Conservation (phyloP, 2,329 filamentous ascomycete species). For the Fusarium pilosicola region DNA sequence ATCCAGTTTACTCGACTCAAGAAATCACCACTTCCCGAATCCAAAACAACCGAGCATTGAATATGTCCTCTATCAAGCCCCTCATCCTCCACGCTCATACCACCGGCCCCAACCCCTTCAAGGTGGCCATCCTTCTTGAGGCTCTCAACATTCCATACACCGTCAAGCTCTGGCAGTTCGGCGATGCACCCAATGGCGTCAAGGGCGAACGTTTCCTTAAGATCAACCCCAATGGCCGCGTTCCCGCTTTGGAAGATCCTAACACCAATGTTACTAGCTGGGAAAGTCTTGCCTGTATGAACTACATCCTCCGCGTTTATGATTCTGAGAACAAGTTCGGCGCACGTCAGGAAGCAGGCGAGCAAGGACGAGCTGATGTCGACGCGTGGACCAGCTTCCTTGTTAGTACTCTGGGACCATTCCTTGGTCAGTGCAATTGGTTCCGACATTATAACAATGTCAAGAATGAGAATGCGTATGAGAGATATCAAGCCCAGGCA, state of each 20-base stretch:
- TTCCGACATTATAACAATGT: constrained; percentile 12
- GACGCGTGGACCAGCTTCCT: constrained; percentile 23
- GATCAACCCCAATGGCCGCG: constrained; percentile 48
- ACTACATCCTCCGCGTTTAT: constrained; percentile 35
- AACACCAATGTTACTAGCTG: constrained; percentile 47
- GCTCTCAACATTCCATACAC: constrained; percentile 47
- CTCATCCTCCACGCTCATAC: constrained; percentile 9
- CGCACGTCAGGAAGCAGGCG: not conserved
- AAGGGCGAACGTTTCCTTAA: constrained; percentile 41
- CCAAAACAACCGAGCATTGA: not conserved
- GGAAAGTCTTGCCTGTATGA: constrained; percentile 35
- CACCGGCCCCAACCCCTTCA: constrained; percentile 36
- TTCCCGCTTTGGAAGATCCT: constrained; percentile 46
- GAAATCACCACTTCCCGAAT: too few relatives aligned
- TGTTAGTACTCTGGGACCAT: constrained; percentile 4
- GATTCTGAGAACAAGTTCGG: constrained; percentile 27
- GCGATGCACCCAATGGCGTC: constrained; percentile 27
- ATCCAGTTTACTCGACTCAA: too few relatives aligned
- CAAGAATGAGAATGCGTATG: constrained; percentile 18
- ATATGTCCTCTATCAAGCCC: constrained; percentile 13
- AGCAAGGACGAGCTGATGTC: constrained; percentile 15
- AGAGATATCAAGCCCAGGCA: constrained; percentile 4
- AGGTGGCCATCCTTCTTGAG: constrained; percentile 45
- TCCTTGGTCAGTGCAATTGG: constrained; percentile 24
- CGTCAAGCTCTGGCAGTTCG: constrained; percentile 20